Percentiles rank a stretch among this genome's conserved stretches.
Conservation (phyloP, 495 filamentous ascomycete genomes). For the Beverwykella pulmonaria region DNA sequence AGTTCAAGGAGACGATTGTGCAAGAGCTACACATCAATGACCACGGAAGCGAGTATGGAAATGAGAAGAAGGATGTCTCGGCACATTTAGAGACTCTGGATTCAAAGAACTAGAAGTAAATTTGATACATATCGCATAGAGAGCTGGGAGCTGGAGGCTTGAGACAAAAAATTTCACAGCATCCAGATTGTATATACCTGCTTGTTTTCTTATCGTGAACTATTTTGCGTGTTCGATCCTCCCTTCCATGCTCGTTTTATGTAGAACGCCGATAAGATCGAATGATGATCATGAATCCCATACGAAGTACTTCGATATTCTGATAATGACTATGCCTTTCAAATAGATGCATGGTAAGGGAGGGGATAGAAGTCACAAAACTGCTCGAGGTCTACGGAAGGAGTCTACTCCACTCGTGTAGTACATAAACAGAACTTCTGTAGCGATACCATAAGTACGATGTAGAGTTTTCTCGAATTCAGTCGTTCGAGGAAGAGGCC, state of each 20-base stretch:
- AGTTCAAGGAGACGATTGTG: slow-evolving; percentile 54
- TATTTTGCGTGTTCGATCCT: not conserved
- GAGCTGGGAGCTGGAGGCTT: not conserved
- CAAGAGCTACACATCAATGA: slow-evolving; percentile 3
- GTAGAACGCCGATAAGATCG: not conserved
- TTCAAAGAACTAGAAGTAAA: not conserved
- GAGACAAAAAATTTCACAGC: too few species aligned
- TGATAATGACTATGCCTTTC: not conserved
- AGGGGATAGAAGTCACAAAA: too few species aligned
- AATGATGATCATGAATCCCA: not conserved
- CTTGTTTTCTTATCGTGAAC: not conserved
- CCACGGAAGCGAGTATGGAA: not conserved
- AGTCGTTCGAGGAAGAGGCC: not conserved
- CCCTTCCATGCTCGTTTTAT: not conserved
- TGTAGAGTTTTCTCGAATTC: too few species aligned
- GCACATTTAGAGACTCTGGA: slow-evolving; percentile 26
- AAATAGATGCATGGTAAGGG: too few species aligned
- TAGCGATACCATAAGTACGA: too few species aligned
- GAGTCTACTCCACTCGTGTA: too few species aligned
- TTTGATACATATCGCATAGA: not conserved
- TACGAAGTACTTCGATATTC: not conserved
- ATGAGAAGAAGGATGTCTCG: slow-evolving; percentile 20
- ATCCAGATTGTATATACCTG: not conserved
- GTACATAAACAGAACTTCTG: too few species aligned
- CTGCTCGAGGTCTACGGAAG: too few species aligned